These are phyloP conservation scores for Beauveria australis DNA, from an alignment of 2,329 filamentous ascomycete genomes.

Conservation along the genomic window DNA sequence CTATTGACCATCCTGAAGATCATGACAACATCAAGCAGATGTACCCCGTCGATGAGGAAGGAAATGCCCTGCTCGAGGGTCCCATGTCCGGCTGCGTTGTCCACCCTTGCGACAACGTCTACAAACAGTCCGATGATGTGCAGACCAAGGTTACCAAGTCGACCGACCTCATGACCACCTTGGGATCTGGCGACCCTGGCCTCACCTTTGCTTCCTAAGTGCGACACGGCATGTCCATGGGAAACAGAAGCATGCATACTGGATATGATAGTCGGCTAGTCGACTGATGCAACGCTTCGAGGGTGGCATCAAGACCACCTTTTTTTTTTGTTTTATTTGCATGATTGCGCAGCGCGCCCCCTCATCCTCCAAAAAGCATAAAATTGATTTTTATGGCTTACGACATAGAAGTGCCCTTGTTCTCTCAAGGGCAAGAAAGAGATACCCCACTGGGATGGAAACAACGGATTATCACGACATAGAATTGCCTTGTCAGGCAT, in stretches of 20 bases:
- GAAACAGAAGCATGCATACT: neutral
- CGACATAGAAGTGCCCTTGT: neutral
- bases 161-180: constrained; percentile 42
- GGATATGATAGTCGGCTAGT: constrained; percentile 9
- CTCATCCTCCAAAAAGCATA: neutral
- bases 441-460: constrained; percentile 9
- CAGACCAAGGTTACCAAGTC: constrained; percentile 45
- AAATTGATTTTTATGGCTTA: constrained; percentile 12
- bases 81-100: constrained; percentile 41
- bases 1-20: constrained; percentile 46
- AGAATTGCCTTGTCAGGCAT: neutral
- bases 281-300: constrained; percentile 7
- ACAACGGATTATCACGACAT: neutral
- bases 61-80: neutral
- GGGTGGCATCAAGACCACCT: neutral
- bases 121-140: constrained; percentile 46
- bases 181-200: constrained; percentile 29
- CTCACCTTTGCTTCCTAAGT: constrained; percentile 15
- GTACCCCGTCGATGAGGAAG: constrained; percentile 32
- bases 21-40: constrained; percentile 45
- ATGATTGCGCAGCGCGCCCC: constrained; percentile 3
- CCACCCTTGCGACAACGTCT: constrained; percentile 46
- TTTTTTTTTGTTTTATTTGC: neutral
- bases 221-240: neutral
- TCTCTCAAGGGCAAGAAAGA: neutral